A percentile compares a stretch with the other conserved stretches of the same genome.
Evolutionary conservation across 345 rosid species (phyloP).

Genomic region (Populus nigra): DNA sequence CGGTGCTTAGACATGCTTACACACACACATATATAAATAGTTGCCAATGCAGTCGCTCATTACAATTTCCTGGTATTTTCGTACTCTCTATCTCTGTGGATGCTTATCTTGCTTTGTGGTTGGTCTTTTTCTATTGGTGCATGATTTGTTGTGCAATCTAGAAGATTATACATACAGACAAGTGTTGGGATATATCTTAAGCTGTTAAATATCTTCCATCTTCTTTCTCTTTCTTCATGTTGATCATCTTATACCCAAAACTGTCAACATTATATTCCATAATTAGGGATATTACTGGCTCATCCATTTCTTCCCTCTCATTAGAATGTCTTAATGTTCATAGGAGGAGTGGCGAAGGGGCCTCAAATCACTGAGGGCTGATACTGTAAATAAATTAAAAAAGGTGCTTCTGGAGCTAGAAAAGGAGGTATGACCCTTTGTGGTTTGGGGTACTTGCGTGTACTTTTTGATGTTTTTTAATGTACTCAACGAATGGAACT

Average conservation of each 20-base stretch:
- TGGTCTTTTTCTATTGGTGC: background rate
- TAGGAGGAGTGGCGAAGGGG: conserved; percentile 39
- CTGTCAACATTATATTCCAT: background rate
- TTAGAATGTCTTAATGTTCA: background rate
- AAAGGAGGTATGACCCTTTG: conserved; percentile 26
- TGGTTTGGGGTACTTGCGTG: background rate
- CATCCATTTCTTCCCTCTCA: background rate
- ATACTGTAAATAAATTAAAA: conserved; percentile 31
- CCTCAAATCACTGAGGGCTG: conserved; percentile 31
- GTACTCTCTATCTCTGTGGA: background rate
- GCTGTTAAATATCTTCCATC: background rate
- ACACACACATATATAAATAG: background rate
- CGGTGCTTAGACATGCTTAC: background rate
- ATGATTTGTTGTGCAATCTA: background rate
- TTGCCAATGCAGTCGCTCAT: background rate
- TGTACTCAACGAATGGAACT: background rate
- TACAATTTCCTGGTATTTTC: background rate
- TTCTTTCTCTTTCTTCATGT: background rate
- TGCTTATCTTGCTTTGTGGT: background rate
- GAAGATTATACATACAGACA: background rate
- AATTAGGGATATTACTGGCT: background rate
- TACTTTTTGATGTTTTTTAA: background rate
- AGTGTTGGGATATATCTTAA: background rate
- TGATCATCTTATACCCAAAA: background rate
- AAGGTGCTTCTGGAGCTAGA: conserved; percentile 32